A percentile compares a stretch with the other conserved stretches of the same genome.
These are phyloP conservation scores for Chalaropsis thielavioides DNA, from an alignment of 2,329 filamentous ascomycete species.

Conservation along the genomic window DNA sequence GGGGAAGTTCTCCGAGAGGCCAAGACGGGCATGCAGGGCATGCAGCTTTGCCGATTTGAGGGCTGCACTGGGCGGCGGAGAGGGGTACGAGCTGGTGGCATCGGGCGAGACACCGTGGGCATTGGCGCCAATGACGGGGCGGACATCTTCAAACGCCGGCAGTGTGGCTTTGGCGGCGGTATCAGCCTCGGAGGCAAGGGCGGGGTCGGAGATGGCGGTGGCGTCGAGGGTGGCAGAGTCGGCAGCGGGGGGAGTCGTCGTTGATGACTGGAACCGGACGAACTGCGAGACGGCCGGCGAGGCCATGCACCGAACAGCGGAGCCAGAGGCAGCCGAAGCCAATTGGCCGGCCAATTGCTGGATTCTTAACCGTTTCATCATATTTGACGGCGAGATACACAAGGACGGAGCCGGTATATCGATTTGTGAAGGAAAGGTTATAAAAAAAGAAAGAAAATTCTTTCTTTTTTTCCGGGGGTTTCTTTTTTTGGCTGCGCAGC, in stretches of 20 bases:
- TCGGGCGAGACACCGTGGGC: slow-evolving; percentile 26
- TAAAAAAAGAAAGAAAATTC: background rate
- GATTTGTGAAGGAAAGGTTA: background rate
- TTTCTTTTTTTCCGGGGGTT: background rate
- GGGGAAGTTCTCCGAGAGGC: slow-evolving; percentile 67
- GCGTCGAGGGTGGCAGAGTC: slow-evolving; percentile 20
- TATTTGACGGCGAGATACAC: slow-evolving; percentile 9
- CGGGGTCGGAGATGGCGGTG: slow-evolving; percentile 13
- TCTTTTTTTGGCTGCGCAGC: background rate
- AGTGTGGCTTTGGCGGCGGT: slow-evolving; percentile 11
- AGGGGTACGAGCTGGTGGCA: slow-evolving; percentile 39
- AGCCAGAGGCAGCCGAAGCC: slow-evolving; percentile 14
- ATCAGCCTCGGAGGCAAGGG: slow-evolving; percentile 18
- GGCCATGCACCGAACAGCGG: slow-evolving; percentile 6
- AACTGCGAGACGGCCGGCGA: slow-evolving; percentile 14
- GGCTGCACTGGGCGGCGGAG: slow-evolving; percentile 54
- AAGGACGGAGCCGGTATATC: slow-evolving; percentile 3
- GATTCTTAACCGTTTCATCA: slow-evolving; percentile 19
- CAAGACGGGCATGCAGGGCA: slow-evolving; percentile 79
- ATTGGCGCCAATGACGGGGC: slow-evolving; percentile 21
- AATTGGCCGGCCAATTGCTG: slow-evolving; percentile 17
- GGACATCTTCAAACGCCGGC: slow-evolving; percentile 15
- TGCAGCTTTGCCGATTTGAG: slow-evolving; percentile 72
- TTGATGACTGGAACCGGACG: slow-evolving; percentile 26
- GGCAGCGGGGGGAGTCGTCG: slow-evolving; percentile 20